Evolutionary conservation across 371 early-diverging fungal genomes (phyloP), one percentile per base, ranked within the genome.

Genomic region (Rhizomucor pusillus): DNA sequence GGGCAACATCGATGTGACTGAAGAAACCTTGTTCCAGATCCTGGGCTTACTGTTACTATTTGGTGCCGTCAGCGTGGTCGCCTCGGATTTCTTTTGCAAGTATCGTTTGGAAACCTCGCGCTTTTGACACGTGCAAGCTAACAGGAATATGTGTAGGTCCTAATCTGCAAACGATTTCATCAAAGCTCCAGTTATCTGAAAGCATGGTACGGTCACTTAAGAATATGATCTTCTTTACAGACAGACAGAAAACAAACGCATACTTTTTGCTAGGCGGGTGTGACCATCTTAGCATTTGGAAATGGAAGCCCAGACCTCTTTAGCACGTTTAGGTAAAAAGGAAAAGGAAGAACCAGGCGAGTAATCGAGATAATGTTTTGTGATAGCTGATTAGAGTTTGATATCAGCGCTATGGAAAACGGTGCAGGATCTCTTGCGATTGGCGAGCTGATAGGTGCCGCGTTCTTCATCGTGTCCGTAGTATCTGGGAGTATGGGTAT

Each of bases 281-380:
- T 92, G 12, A 91, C 93, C 1, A 75, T 92, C 56, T 73, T 92
- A 40, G 93, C 93, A 1, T 81, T 92, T 52, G 93, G 93, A 22
- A 93, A 92, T 62, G 92, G 89, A 18, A 87, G 89, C 12, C 88
- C 92, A 5, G 92, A 92, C 59, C 60, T 92, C 35, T 89, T 91
- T 56, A 81, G 87, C 40, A 91, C 90, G 0, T 87, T 89, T 52
- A 70, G 69, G 73, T 71, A 66, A 20, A 25, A 20, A 40, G 45
- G 24, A 16, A 49, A 43, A 52, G 36, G 39, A 4, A 33, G 40
- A 39, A 37, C 44, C 24, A 24, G 43, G 36, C n/a, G 24, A 34
- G 29, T 16, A 4, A 52, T 35, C 25, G 23, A 35, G 11, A 33
- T 23, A 37, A 22, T 18, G 18, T 18, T 3, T 18, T 37, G 16